Percentiles rank a stretch among this genome's conserved stretches.
Evolutionary conservation across 176 grass and related monocot genomes (phyloP).

Genomic region (Panicum miliaceum): DNA sequence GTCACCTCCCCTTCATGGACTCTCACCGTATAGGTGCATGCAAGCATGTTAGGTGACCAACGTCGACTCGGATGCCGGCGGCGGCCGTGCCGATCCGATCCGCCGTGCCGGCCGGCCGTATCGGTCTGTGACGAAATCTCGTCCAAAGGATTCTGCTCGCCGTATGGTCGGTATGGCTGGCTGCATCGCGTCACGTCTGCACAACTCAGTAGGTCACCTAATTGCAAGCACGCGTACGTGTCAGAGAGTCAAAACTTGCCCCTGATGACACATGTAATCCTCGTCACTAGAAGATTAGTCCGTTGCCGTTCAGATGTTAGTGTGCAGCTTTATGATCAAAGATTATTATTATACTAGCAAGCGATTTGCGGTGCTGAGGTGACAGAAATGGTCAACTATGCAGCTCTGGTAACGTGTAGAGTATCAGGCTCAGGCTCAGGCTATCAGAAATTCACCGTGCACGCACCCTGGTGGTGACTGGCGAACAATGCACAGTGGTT

Average conservation of each 20-base stretch:
- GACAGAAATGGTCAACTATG: neutral
- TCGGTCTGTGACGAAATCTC: neutral
- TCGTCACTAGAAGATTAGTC: neutral
- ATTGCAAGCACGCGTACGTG: constrained; percentile 2
- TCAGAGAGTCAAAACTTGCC: neutral
- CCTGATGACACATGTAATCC: neutral
- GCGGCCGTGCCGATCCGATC: constrained; percentile 8
- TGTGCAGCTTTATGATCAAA: neutral
- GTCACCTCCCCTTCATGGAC: constrained; percentile 20
- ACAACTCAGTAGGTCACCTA: neutral
- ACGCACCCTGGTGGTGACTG: too few relatives aligned
- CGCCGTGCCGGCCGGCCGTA: constrained; percentile 7
- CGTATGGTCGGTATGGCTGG: neutral
- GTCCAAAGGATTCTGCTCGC: neutral
- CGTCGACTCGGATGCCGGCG: constrained; percentile 9
- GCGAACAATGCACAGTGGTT: too few relatives aligned
- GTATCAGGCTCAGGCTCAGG: too few relatives aligned
- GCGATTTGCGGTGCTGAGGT: neutral
- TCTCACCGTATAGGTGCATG: neutral
- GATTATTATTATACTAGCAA: too few relatives aligned
- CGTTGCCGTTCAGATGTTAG: neutral
- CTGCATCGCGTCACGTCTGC: neutral
- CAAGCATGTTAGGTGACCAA: constrained; percentile 23
- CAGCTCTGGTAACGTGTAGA: too few relatives aligned
- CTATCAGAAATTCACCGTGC: neutral